phyloP scores from a whole-genome alignment of 805 yeast species.

The Allodekkera sacchari region DNA sequence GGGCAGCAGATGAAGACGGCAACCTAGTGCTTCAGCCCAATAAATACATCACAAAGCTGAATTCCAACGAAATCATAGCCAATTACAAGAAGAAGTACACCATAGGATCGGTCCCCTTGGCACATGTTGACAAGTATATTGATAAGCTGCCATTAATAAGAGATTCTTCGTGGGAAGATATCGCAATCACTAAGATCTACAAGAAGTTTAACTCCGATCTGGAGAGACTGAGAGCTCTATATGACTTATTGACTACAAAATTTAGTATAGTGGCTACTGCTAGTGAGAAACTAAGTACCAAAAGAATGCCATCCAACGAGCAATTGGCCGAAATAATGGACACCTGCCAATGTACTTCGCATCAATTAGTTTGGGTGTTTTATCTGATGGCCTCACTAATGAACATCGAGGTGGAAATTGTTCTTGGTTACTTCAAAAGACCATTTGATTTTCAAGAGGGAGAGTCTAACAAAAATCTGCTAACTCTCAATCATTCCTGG shows the following conservation, averaged over 20 bases:
- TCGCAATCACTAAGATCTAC: slow-evolving; percentile 46
- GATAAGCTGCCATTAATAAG: slow-evolving; percentile 28
- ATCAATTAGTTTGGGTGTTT: slow-evolving; percentile 71
- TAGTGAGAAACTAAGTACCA: slow-evolving; percentile 25
- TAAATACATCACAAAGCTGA: slow-evolving; percentile 33
- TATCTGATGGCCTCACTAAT: slow-evolving; percentile 62
- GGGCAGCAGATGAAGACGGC: slow-evolving; percentile 52
- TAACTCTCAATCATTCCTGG: slow-evolving; percentile 81
- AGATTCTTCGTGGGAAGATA: slow-evolving; percentile 42
- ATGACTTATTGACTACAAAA: slow-evolving; percentile 52
- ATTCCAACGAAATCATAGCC: slow-evolving; percentile 35
- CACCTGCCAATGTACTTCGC: slow-evolving; percentile 25
- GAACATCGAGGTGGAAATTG: slow-evolving; percentile 65
- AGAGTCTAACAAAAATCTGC: slow-evolving; percentile 34
- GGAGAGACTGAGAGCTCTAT: slow-evolving; percentile 61
- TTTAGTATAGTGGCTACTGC: slow-evolving; percentile 36
- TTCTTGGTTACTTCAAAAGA: slow-evolving; percentile 75
- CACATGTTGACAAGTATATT: slow-evolving; percentile 37
- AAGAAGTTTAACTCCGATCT: slow-evolving; percentile 42
- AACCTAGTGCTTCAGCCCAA: slow-evolving; percentile 59
- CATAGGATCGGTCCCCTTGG: slow-evolving; percentile 20
- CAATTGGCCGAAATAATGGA: slow-evolving; percentile 21
- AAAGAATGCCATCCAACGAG: slow-evolving; percentile 19
- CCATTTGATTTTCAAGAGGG: slow-evolving; percentile 52
- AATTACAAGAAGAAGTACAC: slow-evolving; percentile 4